Evolutionary conservation across 139 green algal species (phyloP).

Genomic region (Tetradesmus obliquus): DNA sequence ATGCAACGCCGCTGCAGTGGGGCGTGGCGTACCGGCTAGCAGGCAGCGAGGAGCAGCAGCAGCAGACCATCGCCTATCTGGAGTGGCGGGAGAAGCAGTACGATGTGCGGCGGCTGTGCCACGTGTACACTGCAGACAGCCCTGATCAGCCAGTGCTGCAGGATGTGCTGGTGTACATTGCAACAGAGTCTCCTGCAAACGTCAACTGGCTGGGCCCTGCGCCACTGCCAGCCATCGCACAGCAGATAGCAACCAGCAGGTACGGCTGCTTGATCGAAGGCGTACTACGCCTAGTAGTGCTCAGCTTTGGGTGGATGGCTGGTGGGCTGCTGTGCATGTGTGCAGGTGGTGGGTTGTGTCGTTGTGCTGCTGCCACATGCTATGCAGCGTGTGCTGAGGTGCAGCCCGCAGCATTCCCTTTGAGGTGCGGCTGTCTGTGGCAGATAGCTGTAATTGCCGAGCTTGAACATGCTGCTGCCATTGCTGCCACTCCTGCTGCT

Average conservation of each 20-base stretch:
- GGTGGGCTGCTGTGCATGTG: not conserved
- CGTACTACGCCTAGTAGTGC: not conserved
- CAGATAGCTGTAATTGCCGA: too few species aligned
- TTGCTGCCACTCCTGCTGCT: not conserved
- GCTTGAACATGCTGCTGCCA: not conserved
- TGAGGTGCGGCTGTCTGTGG: too few species aligned
- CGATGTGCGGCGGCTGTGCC: slow-evolving; percentile 64
- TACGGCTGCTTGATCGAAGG: not conserved
- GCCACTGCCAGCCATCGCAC: slow-evolving; percentile 59
- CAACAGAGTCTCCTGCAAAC: slow-evolving; percentile 60
- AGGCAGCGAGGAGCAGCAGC: slow-evolving; percentile 60
- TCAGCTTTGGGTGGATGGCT: not conserved
- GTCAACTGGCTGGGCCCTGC: slow-evolving; percentile 77
- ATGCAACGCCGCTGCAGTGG: slow-evolving; percentile 53
- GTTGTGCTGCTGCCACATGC: not conserved
- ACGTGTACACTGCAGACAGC: slow-evolving; percentile 56
- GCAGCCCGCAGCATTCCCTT: too few species aligned
- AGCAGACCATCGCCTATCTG: slow-evolving; percentile 69
- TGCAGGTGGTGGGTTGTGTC: not conserved
- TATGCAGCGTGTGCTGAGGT: too few species aligned
- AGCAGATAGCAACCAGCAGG: slow-evolving; percentile 46
- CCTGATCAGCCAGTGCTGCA: not conserved
- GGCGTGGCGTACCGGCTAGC: slow-evolving; percentile 65
- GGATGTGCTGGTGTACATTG: slow-evolving; percentile 66
- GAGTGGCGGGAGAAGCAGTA: slow-evolving; percentile 92